Base-by-base conservation (phyloP, 2,329 filamentous ascomycete genomes). In the Colletotrichum incanum region DNA sequence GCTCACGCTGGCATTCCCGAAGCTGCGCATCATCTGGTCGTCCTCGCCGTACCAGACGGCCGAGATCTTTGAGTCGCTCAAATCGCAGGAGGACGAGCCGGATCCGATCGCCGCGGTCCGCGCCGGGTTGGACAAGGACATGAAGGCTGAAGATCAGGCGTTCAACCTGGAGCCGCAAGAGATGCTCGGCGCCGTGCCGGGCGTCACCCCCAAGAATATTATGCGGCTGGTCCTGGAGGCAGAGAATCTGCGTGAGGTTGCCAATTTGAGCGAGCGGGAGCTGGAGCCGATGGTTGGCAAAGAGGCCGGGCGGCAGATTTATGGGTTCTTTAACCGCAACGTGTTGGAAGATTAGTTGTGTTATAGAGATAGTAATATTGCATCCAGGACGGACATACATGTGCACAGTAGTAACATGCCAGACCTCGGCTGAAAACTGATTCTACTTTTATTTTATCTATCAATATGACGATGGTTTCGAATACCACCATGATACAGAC, bases 51-150 rank as follows among this genome's bases (percentile, higher is more conserved):
- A 97, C 79, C 95, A 99, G 81, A 98, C 96, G 0, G 96, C 96
- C 1, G 95, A 98, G 84, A 98, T 99, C 74, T 98, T 99, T 80
- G 93, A 95, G 77, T 92, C 94, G 75, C 89, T 99, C 66, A 99
- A 99, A 85, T 93, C 94, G 75, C 93, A 95, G 77, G 93, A 96
- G 76, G 87, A 92, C 3, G 96, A 99, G 82, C 96, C 96, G 0
- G 95, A 99, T 80, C 96, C 96, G 1, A 88, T 97, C 45, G 91
- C 91, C 3, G 96, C 96, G 0, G 95, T 98, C 9, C 91, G 93
- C 71, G 90, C 95, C 2, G 96, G 96, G 0, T 85, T 99, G 0
- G 91, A 94, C 34, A 88, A 86, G 75, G 86, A 87, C 62, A 86
- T 90, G 80, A 87, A 84, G 77, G 89, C 87, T 2, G 91, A 91